Evolutionary conservation across 148 eudicot species (phyloP), one percentile per base, ranked within the genome.

Genomic region (Rheum nobile): DNA sequence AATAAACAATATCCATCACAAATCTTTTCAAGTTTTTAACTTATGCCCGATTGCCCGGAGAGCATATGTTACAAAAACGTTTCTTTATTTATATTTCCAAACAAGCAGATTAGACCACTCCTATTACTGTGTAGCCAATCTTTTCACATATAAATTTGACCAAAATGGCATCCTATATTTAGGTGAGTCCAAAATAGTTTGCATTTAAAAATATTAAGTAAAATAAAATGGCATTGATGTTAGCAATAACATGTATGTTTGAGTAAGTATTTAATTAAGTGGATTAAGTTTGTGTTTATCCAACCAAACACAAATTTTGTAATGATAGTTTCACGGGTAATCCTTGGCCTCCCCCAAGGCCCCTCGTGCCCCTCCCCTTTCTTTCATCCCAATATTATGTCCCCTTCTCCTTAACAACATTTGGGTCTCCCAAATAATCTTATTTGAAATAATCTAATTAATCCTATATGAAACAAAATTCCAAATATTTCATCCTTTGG

Each of bases 321-420:
- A 57, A 28, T 57, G 9, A 57, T 57, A 28, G 31, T 57, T 57
- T 57, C 31, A 4, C 16, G 67, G 67, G 67, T 10, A 22, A 28
- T 57, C 67, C 67, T 65, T 65, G 70, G 39, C 39, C 41, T 31
- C 39, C 70, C 70, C 70, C 70, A 65, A 65, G 70, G 41, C 7
- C 70, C 70, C 70, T 65, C 70, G 70, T 65, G 70, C 41, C 70
- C 35, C 67, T 29, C 67, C 67, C 67, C 9, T 7, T 22, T 54
- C 12, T 54, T 22, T 54, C 28, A 6, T 22, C 61, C 67, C 67
- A 65, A 65, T 65, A 65, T 17, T 11, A 32, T 65, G 70, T 65
- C 22, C 37, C 67, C 67, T 61, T 57, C 65, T 61, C 4, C 1
- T 52, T 21, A 54, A 21, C 61, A 54, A 54, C 1, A 21, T 54